Percentiles rank a stretch among this genome's conserved stretches.
Evolutionary conservation across 2,329 filamentous ascomycete genomes (phyloP).

Genomic region (Pseudogymnoascus sp.): DNA sequence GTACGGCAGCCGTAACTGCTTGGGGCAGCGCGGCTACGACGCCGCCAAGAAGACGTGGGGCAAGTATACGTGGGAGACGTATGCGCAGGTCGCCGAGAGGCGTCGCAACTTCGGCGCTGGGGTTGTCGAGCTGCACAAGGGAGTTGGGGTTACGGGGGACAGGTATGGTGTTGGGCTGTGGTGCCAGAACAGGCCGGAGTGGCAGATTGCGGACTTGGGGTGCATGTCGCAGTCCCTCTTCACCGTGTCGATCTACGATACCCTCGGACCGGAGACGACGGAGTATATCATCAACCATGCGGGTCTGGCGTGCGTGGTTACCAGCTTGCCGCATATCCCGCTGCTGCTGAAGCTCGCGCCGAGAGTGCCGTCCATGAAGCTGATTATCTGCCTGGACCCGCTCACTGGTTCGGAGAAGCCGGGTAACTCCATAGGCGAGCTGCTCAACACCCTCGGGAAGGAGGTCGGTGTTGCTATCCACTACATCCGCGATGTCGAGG

Average conservation of each 20-base stretch:
- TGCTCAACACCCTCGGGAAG: conserved; percentile 68
- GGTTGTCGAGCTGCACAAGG: conserved; percentile 72
- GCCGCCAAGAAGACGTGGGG: conserved; percentile 62
- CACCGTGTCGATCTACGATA: conserved; percentile 93
- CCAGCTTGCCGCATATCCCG: conserved; percentile 74
- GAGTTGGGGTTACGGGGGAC: conserved; percentile 56
- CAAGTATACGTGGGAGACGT: conserved; percentile 77
- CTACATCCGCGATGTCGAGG: conserved; percentile 74
- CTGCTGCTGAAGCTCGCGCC: conserved; percentile 72
- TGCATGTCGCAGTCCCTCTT: conserved; percentile 81
- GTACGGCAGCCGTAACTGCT: conserved; percentile 60
- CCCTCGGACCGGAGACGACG: conserved; percentile 80
- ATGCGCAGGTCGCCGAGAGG: conserved; percentile 68
- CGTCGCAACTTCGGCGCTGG: conserved; percentile 81
- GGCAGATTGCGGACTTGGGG: conserved; percentile 83
- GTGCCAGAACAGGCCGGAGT: conserved; percentile 83
- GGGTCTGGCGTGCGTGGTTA: conserved; percentile 65
- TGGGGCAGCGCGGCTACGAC: conserved; percentile 79
- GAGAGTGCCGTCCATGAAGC: conserved; percentile 71
- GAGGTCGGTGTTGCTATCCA: conserved; percentile 72
- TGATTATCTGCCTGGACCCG: conserved; percentile 81
- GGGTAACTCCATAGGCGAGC: conserved; percentile 69
- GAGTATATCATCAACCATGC: conserved; percentile 96
- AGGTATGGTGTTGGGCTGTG: conserved; percentile 75
- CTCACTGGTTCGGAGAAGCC: conserved; percentile 71